Base-by-base conservation (phyloP, 345 rosid genomes). In the Sonneratia alba region DNA sequence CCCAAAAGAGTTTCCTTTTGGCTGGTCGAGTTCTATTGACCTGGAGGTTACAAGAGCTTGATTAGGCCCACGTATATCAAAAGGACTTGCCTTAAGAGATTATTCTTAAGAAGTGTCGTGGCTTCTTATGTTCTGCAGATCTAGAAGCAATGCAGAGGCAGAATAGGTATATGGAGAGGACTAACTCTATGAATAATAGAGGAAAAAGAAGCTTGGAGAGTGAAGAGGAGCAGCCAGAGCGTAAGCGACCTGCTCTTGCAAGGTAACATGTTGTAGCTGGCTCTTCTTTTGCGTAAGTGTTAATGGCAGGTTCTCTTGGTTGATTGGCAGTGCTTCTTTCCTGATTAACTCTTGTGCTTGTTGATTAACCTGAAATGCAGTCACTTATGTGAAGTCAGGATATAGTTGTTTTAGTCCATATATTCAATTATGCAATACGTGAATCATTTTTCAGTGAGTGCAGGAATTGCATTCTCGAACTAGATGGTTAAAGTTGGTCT, bases 211-310 rank as follows among this genome's bases (percentile, higher is more conserved):
- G 78, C 72, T 76, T 81, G 69, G 91, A 85, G 70, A 82, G 72
- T 27, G 91, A 83, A 8, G 90, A 81, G 15, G 80, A 83, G 59
- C 83, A 81, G 72, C 85, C 87, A 32, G 88, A 87, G 74, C 78
- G 83, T 15, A 87, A 87, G 69, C 81, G 91, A 2, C 91, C 88
- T 7, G 88, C 88, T 67, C 81, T 87, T 24, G 87, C 89, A 61
- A 85, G 87, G 91, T 83, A 72, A 48, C n/a, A 47, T 47, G 6
- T 47, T 47, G 51, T 43, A 11, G 16, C 1, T 11, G 57, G 36
- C 40, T 47, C 51, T 69, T 69, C 59, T 53, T 53, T 53, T 21
- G 59, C 59, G 4, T 53, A 47, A 47, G 59, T 53, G 59, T 22
- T 53, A 18, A 53, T 19, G 7, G 59, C 7, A 53, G 15, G 11